Conservation (phyloP, 2,329 filamentous ascomycete genomes). For the Knufia fluminis region DNA sequence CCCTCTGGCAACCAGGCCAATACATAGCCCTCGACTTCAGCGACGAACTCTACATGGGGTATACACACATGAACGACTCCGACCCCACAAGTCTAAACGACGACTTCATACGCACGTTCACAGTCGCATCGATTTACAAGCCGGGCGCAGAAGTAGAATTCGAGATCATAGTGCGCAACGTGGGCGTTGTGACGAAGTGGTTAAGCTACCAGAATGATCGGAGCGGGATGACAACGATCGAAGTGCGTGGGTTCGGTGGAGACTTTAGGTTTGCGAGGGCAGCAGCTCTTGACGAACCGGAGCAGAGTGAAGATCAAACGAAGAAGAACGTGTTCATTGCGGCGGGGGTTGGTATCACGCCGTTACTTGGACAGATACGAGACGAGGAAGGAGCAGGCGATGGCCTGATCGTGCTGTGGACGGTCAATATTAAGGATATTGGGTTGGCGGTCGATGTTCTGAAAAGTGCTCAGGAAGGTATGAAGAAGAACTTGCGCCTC, state of each 20-base stretch:
- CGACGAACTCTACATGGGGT: slow-evolving; percentile 60
- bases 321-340: slow-evolving; percentile 55
- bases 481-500: slow-evolving; percentile 45
- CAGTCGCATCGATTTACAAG: slow-evolving; percentile 51
- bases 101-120: slow-evolving; percentile 76
- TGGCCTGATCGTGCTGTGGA: slow-evolving; percentile 58
- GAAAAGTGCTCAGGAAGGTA: slow-evolving; percentile 34
- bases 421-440: slow-evolving; percentile 52
- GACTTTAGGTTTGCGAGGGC: slow-evolving; percentile 39
- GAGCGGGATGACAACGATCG: slow-evolving; percentile 49
- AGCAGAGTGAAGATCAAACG: too few species aligned
- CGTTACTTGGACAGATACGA: slow-evolving; percentile 58
- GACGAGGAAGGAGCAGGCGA: slow-evolving; percentile 24
- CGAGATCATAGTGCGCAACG: slow-evolving; percentile 61
- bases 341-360: slow-evolving; percentile 75
- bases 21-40: slow-evolving; percentile 69
- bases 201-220: slow-evolving; percentile 51
- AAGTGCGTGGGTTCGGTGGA: slow-evolving; percentile 66
- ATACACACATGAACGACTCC: slow-evolving; percentile 73
- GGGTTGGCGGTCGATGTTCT: slow-evolving; percentile 54
- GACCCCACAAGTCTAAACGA: slow-evolving; percentile 75
- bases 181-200: slow-evolving; percentile 59
- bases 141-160: slow-evolving; percentile 39
- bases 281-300: too few species aligned
- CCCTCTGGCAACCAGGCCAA: slow-evolving; percentile 58